These are phyloP conservation scores for Aquilaria agallochum DNA, from an alignment of 441 rosid genomes.

Conservation along the genomic window DNA sequence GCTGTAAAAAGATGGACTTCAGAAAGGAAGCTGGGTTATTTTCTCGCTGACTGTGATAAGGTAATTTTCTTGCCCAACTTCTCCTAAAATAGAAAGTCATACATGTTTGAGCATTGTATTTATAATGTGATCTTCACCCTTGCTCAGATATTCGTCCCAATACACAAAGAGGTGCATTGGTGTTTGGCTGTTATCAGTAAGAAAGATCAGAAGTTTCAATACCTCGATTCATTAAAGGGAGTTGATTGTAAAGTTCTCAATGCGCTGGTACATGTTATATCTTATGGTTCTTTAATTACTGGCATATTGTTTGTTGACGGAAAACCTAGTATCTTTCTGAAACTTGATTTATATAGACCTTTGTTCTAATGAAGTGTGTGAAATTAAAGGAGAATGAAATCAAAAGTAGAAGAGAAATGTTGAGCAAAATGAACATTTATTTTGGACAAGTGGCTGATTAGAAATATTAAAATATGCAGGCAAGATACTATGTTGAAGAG, in stretches of 20 bases:
- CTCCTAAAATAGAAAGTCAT: constrained; percentile 4
- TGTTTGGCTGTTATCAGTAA: constrained; percentile 70
- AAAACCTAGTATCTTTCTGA: too few species aligned
- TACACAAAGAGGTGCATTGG: constrained; percentile 68
- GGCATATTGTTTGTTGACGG: too few species aligned
- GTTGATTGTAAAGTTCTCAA: constrained; percentile 38
- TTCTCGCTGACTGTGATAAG: constrained; percentile 62
- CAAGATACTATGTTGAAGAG: constrained; percentile 64
- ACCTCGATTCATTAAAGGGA: constrained; percentile 79
- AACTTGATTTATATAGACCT: too few species aligned
- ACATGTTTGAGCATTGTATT: not conserved
- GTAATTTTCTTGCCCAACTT: constrained; percentile 24
- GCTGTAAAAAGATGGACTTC: constrained; percentile 84
- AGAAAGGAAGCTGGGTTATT: constrained; percentile 58
- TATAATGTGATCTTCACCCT: constrained; percentile 12
- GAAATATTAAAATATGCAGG: constrained; percentile 30
- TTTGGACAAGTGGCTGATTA: not conserved
- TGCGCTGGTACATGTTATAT: constrained; percentile 39
- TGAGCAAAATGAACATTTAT: not conserved
- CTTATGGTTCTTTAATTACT: not conserved
- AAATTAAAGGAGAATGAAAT: too few species aligned
- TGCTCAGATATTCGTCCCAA: constrained; percentile 78
- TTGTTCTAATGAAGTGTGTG: too few species aligned
- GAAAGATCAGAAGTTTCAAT: constrained; percentile 63
- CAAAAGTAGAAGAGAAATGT: too few species aligned